These are phyloP conservation scores for Quercus gilva DNA, from an alignment of 306 rosid genomes.

Conservation along the genomic window DNA sequence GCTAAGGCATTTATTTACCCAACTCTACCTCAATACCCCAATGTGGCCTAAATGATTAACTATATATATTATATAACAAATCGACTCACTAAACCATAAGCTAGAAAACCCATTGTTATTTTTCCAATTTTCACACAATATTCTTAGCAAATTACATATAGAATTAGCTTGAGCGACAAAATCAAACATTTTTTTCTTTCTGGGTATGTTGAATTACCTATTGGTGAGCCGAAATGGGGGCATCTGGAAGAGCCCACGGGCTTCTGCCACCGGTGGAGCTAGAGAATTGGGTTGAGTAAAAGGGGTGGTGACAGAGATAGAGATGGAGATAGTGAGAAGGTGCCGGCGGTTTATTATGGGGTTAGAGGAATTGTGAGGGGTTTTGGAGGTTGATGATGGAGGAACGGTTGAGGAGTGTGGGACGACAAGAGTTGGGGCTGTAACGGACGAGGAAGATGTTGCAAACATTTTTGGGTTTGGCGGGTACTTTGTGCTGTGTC, in stretches of 20 bases:
- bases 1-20: not conserved
- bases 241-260: slow-evolving; percentile 57
- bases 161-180: not conserved
- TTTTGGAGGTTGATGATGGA: slow-evolving; percentile 9
- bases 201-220: slow-evolving; percentile 31
- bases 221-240: slow-evolving; percentile 51
- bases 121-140: not conserved
- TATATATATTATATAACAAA: not conserved
- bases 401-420: not conserved
- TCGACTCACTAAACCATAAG: not conserved
- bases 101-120: not conserved
- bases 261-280: slow-evolving; percentile 25
- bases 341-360: slow-evolving; percentile 29
- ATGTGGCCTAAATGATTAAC: not conserved
- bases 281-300: not conserved
- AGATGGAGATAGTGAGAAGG: slow-evolving; percentile 35
- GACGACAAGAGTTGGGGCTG: not conserved
- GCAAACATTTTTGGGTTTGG: not conserved
- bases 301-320: slow-evolving; percentile 22
- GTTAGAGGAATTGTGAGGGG: not conserved
- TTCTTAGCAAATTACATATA: not conserved
- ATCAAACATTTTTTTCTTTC: not conserved
- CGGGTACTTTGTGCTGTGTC: not conserved
- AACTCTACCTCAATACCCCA: not conserved
- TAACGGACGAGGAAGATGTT: not conserved